phyloP scores from a whole-genome alignment of 2,329 filamentous ascomycete genomes.

The Amylocarpus encephaloides region DNA sequence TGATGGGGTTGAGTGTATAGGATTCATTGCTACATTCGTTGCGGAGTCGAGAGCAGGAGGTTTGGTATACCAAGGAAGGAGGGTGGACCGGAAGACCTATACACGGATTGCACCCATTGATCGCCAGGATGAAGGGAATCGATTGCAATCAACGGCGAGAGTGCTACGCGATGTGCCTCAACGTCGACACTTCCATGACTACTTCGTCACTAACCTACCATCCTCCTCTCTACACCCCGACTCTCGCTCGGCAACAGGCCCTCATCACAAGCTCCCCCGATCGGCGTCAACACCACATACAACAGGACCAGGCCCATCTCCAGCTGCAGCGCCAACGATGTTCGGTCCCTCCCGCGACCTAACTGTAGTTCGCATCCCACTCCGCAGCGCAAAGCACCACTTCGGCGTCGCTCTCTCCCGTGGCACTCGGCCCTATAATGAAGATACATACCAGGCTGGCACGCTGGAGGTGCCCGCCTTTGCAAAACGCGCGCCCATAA shows the following conservation, averaged over 20 bases:
- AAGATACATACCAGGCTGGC: constrained; percentile 90
- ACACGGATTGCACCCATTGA: background rate
- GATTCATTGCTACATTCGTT: constrained; percentile 29
- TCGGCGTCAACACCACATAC: constrained; percentile 76
- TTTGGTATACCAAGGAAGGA: background rate
- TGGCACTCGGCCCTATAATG: constrained; percentile 82
- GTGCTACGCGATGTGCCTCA: constrained; percentile 1
- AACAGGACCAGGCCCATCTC: constrained; percentile 45
- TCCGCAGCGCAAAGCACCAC: constrained; percentile 92
- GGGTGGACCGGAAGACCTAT: constrained; percentile 5
- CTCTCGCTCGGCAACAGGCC: constrained; percentile 54
- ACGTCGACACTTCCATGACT: constrained; percentile 67
- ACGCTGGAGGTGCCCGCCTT: constrained; percentile 92
- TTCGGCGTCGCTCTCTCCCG: constrained; percentile 76
- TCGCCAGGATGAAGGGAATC: too few relatives aligned
- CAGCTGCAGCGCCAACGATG: constrained; percentile 52
- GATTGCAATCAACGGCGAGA: background rate
- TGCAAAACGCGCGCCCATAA: constrained; percentile 72
- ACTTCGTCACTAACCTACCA: constrained; percentile 94
- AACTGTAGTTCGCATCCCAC: constrained; percentile 89
- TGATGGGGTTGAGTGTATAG: constrained; percentile 10
- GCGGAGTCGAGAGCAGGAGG: constrained; percentile 11
- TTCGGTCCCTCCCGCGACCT: constrained; percentile 64
- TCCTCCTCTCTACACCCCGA: constrained; percentile 91
- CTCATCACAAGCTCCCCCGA: constrained; percentile 80